phyloP scores from a whole-genome alignment of 139 green algal species.

The Deuterostichococcus epilithicus region DNA sequence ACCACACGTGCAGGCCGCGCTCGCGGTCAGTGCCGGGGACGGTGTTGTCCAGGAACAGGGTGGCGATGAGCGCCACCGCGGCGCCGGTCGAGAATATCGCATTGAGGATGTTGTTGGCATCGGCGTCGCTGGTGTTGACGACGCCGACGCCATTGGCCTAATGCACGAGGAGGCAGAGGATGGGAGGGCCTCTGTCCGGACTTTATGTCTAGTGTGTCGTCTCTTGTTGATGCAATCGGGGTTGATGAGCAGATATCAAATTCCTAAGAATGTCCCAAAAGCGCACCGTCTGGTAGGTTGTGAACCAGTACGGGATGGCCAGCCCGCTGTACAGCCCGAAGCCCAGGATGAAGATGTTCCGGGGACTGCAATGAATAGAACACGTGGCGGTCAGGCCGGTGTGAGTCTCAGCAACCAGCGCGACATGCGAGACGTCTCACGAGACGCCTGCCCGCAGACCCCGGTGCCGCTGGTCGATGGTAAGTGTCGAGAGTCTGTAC shows the following conservation, averaged over 20 bases:
- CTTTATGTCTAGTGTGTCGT: no score
- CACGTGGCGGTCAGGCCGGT: no score
- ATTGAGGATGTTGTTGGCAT: constrained; percentile 55
- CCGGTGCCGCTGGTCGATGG: no score
- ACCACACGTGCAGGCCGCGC: constrained; percentile 33
- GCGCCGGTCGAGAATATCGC: constrained; percentile 53
- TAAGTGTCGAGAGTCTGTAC: no score
- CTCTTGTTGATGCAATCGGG: no score
- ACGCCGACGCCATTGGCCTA: constrained; percentile 37
- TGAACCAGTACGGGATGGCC: constrained; percentile 55
- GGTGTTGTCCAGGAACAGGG: constrained; percentile 64
- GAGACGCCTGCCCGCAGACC: no score
- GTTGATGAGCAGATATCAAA: no score
- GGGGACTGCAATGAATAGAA: neutral
- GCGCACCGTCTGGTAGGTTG: constrained; percentile 29
- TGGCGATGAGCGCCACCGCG: constrained; percentile 50
- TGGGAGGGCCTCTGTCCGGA: no score
- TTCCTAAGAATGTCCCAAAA: no score
- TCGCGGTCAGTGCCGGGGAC: constrained; percentile 29
- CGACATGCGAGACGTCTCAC: no score
- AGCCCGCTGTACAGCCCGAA: constrained; percentile 57
- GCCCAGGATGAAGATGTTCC: constrained; percentile 66
- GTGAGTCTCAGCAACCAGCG: no score
- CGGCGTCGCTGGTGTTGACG: constrained; percentile 36
- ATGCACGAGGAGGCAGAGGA: no score